Conservation (phyloP, 2,329 filamentous ascomycete species). For the Fusarium fracticaudum region DNA sequence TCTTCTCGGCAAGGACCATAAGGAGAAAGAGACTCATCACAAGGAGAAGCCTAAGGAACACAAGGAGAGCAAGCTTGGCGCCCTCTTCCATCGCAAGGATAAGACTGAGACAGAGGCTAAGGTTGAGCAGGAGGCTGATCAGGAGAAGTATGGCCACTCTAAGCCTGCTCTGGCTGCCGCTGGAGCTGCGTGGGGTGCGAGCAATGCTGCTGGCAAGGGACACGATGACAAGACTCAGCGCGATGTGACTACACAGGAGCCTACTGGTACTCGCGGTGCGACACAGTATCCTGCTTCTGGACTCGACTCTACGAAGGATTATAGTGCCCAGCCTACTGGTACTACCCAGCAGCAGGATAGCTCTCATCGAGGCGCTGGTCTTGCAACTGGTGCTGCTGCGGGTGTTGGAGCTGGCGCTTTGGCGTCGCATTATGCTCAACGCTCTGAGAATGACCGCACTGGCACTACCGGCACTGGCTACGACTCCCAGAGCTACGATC, state of each 20-base stretch:
- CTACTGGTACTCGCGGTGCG: not conserved
- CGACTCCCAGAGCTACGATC: not conserved
- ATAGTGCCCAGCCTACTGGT: not conserved
- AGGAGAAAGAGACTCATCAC: not conserved
- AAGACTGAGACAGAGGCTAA: not conserved
- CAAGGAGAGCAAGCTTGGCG: constrained; percentile 11
- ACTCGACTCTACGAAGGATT: not conserved
- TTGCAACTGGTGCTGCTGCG: not conserved
- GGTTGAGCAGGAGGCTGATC: not conserved
- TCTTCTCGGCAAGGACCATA: constrained; percentile 13
- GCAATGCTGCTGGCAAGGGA: constrained; percentile 11
- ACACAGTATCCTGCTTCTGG: constrained; percentile 7
- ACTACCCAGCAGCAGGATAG: not conserved
- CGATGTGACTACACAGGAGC: not conserved
- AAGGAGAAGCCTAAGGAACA: constrained; percentile 21
- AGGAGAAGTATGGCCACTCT: constrained; percentile 6
- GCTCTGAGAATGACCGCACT: not conserved
- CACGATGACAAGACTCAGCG: constrained; percentile 6
- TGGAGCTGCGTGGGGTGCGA: constrained; percentile 12
- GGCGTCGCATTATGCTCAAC: not conserved
- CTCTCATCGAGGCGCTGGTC: not conserved
- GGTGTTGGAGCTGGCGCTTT: constrained; percentile 16
- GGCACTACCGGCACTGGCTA: not conserved
- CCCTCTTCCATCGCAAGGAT: constrained; percentile 26
- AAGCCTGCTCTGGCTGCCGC: constrained; percentile 29